A percentile compares a stretch with the other conserved stretches of the same genome.
Conservation (phyloP, 1,284 basidiomycete species). For the Wolfiporia cocos region DNA sequence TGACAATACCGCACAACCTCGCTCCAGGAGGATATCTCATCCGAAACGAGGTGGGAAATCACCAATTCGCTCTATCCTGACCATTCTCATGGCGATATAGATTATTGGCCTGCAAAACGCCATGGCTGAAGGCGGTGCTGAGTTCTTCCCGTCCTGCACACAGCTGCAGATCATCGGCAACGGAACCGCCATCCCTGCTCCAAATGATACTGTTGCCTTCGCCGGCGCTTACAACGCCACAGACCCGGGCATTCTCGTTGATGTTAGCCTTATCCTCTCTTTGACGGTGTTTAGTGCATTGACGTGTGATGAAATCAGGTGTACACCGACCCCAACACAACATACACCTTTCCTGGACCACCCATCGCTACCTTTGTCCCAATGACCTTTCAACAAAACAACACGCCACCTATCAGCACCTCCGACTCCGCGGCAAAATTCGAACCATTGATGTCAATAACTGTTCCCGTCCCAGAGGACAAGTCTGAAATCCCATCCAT, state of each 20-base stretch:
- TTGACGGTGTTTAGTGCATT: background rate
- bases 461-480: too few species aligned
- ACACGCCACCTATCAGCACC: too few species aligned
- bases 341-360: conserved; percentile 15
- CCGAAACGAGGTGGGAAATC: conserved; percentile 43
- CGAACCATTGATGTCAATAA: too few species aligned
- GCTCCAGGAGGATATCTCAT: conserved; percentile 61
- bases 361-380: conserved; percentile 11
- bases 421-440: too few species aligned
- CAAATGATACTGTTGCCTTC: conserved; percentile 50
- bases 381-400: background rate
- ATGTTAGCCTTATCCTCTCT: too few species aligned
- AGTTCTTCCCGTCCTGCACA: conserved; percentile 69
- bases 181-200: conserved; percentile 38
- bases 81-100: conserved; percentile 6
- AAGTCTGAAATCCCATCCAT: background rate
- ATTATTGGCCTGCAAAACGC: conserved; percentile 67
- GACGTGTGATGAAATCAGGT: conserved; percentile 2
- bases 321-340: conserved; percentile 5
- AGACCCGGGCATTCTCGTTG: conserved; percentile 50
- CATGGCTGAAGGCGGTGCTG: conserved; percentile 42
- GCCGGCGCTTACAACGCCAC: conserved; percentile 59
- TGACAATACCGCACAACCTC: conserved; percentile 50
- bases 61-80: background rate
- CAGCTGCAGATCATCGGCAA: conserved; percentile 54